phyloP scores from a whole-genome alignment of 768 basidiomycete genomes.

The Boletellus sp. region DNA sequence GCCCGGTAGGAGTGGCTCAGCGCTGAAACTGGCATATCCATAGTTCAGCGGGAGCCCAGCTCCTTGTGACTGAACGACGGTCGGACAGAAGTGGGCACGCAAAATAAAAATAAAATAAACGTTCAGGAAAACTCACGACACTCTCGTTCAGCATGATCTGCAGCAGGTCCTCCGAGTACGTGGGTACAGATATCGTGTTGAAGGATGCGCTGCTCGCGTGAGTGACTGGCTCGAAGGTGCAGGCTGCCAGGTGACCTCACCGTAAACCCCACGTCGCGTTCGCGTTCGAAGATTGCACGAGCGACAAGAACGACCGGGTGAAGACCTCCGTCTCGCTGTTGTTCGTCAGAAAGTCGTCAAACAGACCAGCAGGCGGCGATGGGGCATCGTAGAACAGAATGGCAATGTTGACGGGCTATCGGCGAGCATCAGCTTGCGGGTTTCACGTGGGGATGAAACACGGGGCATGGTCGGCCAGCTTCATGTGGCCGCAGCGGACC shows the following conservation, averaged over 20 bases:
- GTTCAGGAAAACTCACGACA: slow-evolving; percentile 11
- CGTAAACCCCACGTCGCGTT: slow-evolving; percentile 19
- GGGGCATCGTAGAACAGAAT: slow-evolving; percentile 59
- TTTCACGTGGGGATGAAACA: slow-evolving; percentile 1
- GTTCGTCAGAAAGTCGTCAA: slow-evolving; percentile 30
- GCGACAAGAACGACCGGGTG: slow-evolving; percentile 24
- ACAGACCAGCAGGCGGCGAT: slow-evolving; percentile 21
- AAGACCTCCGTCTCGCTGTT: slow-evolving; percentile 8
- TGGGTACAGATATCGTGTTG: slow-evolving; percentile 22
- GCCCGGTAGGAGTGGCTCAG: slow-evolving; percentile 48
- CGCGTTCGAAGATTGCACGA: slow-evolving; percentile 19
- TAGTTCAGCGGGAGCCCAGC: slow-evolving; percentile 30
- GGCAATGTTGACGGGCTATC: slow-evolving; percentile 19
- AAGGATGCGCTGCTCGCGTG: slow-evolving; percentile 19
- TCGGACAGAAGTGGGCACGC: neutral
- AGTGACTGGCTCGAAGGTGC: neutral
- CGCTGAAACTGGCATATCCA: slow-evolving; percentile 43
- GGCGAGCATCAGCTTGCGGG: slow-evolving; percentile 2
- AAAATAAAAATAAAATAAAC: neutral
- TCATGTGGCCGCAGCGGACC: no score
- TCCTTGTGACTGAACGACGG: slow-evolving; percentile 46
- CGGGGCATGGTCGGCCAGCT: neutral
- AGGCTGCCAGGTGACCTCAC: slow-evolving; percentile 15
- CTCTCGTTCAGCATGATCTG: slow-evolving; percentile 14
- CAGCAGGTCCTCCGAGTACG: slow-evolving; percentile 20